phyloP scores from a whole-genome alignment of 495 filamentous ascomycete species.

The Immersiella caudata region DNA sequence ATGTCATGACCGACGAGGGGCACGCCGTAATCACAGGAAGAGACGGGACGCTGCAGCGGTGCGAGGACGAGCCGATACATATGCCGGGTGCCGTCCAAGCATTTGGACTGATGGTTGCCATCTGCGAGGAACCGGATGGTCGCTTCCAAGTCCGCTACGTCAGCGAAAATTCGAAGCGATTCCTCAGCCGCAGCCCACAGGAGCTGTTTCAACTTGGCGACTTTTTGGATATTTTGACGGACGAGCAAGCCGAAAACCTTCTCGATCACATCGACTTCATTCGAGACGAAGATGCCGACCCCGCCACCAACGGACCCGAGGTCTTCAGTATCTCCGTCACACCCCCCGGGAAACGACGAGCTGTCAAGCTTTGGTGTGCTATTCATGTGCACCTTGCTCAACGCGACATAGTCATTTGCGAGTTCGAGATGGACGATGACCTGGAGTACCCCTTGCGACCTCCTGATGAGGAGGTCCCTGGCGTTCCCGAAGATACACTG shows the following conservation, averaged over 20 bases:
- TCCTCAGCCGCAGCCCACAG: slow-evolving; percentile 79
- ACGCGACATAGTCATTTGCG: slow-evolving; percentile 78
- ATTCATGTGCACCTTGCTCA: slow-evolving; percentile 71
- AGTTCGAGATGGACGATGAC: slow-evolving; percentile 91
- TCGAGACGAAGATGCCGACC: slow-evolving; percentile 73
- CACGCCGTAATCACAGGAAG: slow-evolving; percentile 86
- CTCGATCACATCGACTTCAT: slow-evolving; percentile 89
- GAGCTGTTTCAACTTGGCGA: slow-evolving; percentile 73
- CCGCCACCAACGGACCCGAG: slow-evolving; percentile 74
- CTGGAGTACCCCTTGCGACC: slow-evolving; percentile 67
- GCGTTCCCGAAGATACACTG: slow-evolving; percentile 73
- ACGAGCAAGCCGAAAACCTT: slow-evolving; percentile 81
- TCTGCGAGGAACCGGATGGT: slow-evolving; percentile 72
- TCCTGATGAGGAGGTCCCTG: slow-evolving; percentile 56
- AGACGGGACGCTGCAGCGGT: slow-evolving; percentile 69
- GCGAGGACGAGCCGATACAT: slow-evolving; percentile 94
- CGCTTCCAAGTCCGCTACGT: slow-evolving; percentile 72
- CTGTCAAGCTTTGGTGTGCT: slow-evolving; percentile 83
- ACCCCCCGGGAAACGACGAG: slow-evolving; percentile 48
- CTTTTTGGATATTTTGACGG: slow-evolving; percentile 78
- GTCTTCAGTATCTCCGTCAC: slow-evolving; percentile 79
- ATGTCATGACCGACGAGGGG: slow-evolving; percentile 75
- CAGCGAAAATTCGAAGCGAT: slow-evolving; percentile 79
- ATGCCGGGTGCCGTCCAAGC: slow-evolving; percentile 87
- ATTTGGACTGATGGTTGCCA: slow-evolving; percentile 77